Conservation (phyloP, 768 basidiomycete species). For the Lactarius vividus region DNA sequence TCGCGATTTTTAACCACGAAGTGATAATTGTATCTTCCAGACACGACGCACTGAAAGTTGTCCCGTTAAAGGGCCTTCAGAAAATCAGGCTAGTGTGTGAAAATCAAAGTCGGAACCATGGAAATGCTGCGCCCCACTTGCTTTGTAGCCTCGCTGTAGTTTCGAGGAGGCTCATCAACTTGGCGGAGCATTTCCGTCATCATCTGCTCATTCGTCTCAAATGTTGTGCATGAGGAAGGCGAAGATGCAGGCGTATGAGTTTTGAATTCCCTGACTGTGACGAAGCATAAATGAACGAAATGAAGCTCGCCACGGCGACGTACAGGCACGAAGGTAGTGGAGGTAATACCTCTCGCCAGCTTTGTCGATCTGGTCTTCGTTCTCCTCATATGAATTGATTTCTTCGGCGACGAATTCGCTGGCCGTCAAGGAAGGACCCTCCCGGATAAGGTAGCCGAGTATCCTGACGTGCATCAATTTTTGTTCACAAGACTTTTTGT, state of each 20-base stretch:
- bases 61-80: background rate
- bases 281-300: background rate
- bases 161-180: background rate
- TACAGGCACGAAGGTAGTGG: background rate
- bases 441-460: background rate
- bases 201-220: background rate
- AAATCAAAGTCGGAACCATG: background rate
- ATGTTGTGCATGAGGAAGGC: background rate
- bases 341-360: background rate
- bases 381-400: background rate
- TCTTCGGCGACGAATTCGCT: background rate
- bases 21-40: background rate
- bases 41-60: background rate
- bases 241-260: background rate
- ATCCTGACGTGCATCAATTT: background rate
- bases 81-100: background rate
- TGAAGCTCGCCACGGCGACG: background rate
- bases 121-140: background rate
- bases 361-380: background rate
- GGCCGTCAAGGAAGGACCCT: background rate
- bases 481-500: too few relatives aligned
- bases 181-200: background rate
- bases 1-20: background rate
- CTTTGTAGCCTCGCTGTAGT: background rate
- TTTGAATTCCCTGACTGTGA: background rate